Evolutionary conservation across 768 basidiomycete genomes (phyloP), one percentile per base, ranked within the genome.

Genomic region (Xerocomellus chrysenteron): DNA sequence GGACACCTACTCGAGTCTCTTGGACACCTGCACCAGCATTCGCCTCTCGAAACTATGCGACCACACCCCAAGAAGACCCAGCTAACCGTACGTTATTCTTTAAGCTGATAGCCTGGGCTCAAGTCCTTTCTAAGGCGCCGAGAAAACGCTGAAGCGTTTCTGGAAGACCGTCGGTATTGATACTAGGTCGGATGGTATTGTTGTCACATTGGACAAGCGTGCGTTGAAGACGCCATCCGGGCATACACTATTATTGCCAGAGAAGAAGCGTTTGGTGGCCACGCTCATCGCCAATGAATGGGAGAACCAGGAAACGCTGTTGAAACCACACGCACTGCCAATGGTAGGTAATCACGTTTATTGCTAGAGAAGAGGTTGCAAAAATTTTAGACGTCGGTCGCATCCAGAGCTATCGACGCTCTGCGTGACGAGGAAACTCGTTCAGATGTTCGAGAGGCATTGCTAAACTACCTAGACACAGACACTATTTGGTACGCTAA

Each of bases 151-250:
- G 71, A 88, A 89, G 61, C 80, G 97, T 26, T 98, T 98, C 69
- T 99, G 97, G 97, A 94, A 94, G 68, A 82, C 82, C 0, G 97
- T 95, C n/a, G 82, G 82, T 17, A 77, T 98, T 52, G 84, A 88
- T 59, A 73, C 78, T 53, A 80, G 80, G 58, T 77, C 74, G 6
- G 76, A 81, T 57, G 72, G 74, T 33, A 74, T 85, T 55, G 74
- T 78, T 5, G 78, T 97, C 32, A 91, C 86, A 5, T 78, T 98
- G 49, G 95, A 97, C 75, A 82, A 82, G 62, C 84, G 92, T 36
- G 77, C 90, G 1, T 78, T 99, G 55, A 96, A 92, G 72, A 98
- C 96, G 13, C 94, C 95, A 0, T 80, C 78, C 0, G 95, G 95
- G n/a, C 84, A 87, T 44, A 80, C 78, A 4, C 74, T 99, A 32